A percentile compares a stretch with the other conserved stretches of the same genome.
phyloP scores from a whole-genome alignment of 345 rosid genomes.

The Physaria fendleri region DNA sequence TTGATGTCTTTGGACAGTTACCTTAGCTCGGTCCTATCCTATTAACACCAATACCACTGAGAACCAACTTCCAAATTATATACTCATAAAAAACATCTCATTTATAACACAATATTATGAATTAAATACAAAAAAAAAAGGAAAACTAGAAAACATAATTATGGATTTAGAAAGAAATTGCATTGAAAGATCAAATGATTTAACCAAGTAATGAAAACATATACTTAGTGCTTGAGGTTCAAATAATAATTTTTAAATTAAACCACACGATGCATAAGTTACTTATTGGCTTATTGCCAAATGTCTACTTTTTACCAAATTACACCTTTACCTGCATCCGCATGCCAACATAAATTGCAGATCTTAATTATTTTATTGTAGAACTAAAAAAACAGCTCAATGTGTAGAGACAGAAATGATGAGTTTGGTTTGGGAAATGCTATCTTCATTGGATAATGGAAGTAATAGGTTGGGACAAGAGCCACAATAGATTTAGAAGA shows the following conservation, averaged over 20 bases:
- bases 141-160: background rate
- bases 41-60: background rate
- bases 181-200: background rate
- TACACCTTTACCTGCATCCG: background rate
- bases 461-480: conserved; percentile 22
- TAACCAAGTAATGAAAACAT: background rate
- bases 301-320: conserved; percentile 10
- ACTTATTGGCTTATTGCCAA: background rate
- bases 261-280: conserved; percentile 5
- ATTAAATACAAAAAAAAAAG: background rate
- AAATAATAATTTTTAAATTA: background rate
- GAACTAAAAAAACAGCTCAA: too few relatives aligned
- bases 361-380: conserved; percentile 3
- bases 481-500: background rate
- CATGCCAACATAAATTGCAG: conserved; percentile 25
- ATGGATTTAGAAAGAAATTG: background rate
- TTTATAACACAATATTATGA: background rate
- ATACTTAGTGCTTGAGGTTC: background rate
- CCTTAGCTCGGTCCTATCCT: background rate
- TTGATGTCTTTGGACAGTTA: background rate
- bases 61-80: background rate
- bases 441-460: conserved; percentile 2
- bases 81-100: background rate
- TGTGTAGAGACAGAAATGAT: conserved; percentile 13
- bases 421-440: conserved; percentile 18